Conservation (phyloP, 2,329 filamentous ascomycete genomes). For the Pyrenophora tritici-repentis region DNA sequence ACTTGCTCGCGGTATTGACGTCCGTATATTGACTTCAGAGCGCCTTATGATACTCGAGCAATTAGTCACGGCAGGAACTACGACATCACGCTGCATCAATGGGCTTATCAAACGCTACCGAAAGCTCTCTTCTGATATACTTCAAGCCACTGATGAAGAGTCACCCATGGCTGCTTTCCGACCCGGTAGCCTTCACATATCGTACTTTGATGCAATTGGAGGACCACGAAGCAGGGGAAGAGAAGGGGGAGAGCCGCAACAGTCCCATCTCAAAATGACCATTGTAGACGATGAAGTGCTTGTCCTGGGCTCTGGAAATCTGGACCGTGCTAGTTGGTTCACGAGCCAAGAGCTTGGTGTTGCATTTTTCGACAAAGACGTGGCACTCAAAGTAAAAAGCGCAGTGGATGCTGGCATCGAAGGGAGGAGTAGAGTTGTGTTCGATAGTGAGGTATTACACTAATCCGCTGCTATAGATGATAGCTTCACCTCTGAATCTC, state of each 20-base stretch:
- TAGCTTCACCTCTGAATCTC: too few relatives aligned
- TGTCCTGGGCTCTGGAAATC: constrained; percentile 78
- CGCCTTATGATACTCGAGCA: constrained; percentile 80
- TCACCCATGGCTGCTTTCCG: constrained; percentile 26
- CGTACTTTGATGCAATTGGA: constrained; percentile 58
- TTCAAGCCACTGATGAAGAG: constrained; percentile 32
- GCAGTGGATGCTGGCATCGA: constrained; percentile 32
- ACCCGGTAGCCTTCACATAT: constrained; percentile 60
- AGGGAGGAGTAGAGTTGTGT: constrained; percentile 32
- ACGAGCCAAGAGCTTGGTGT: constrained; percentile 84
- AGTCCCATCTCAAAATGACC: constrained; percentile 78
- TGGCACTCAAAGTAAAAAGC: constrained; percentile 44
- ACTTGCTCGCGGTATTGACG: constrained; percentile 67
- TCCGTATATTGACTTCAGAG: constrained; percentile 69
- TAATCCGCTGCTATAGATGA: too few relatives aligned
- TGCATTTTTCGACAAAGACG: constrained; percentile 53
- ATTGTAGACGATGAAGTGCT: constrained; percentile 71
- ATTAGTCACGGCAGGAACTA: constrained; percentile 76
- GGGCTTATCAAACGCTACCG: constrained; percentile 63
- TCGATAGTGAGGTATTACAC: constrained; percentile 15
- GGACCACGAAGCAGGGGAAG: constrained; percentile 31
- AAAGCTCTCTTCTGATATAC: constrained; percentile 25
- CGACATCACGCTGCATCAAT: constrained; percentile 67
- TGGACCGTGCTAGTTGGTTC: constrained; percentile 85
- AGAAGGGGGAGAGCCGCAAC: constrained; percentile 63